phyloP scores from a whole-genome alignment of 2,329 filamentous ascomycete species.

The Colletotrichum incanum region DNA sequence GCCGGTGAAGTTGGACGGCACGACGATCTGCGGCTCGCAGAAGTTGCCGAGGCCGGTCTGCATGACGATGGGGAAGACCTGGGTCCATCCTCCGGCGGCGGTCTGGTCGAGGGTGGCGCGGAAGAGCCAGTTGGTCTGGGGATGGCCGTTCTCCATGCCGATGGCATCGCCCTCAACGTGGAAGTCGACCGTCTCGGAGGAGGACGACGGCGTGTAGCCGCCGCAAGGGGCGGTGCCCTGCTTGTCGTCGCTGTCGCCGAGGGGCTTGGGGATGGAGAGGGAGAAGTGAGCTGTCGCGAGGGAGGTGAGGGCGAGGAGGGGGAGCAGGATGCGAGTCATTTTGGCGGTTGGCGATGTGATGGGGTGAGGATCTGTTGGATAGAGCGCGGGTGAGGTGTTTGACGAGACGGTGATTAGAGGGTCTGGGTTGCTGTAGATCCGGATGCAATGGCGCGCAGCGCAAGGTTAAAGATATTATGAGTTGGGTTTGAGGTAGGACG shows the following conservation, averaged over 20 bases:
- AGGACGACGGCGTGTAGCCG: constrained; percentile 64
- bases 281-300: constrained; percentile 68
- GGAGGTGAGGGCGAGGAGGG: constrained; percentile 57
- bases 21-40: constrained; percentile 65
- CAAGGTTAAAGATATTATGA: neutral
- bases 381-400: neutral
- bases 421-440: neutral
- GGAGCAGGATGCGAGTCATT: constrained; percentile 49
- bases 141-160: constrained; percentile 64
- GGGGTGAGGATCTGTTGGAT: neutral
- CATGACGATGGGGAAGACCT: constrained; percentile 67
- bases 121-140: constrained; percentile 70
- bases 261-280: constrained; percentile 62
- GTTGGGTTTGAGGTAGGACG: neutral
- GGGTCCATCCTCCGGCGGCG: constrained; percentile 66
- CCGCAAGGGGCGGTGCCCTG: constrained; percentile 68
- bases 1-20: constrained; percentile 65
- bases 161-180: constrained; percentile 71
- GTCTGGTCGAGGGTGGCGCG: constrained; percentile 69
- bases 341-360: constrained; percentile 6
- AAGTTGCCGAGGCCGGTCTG: constrained; percentile 70
- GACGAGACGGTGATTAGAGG: neutral
- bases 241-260: constrained; percentile 64
- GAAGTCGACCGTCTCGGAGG: constrained; percentile 62
- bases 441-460: neutral